Percentiles rank a stretch among this genome's conserved stretches.
Conservation (phyloP, 495 filamentous ascomycete species). For the Wilcoxina mikolae region DNA sequence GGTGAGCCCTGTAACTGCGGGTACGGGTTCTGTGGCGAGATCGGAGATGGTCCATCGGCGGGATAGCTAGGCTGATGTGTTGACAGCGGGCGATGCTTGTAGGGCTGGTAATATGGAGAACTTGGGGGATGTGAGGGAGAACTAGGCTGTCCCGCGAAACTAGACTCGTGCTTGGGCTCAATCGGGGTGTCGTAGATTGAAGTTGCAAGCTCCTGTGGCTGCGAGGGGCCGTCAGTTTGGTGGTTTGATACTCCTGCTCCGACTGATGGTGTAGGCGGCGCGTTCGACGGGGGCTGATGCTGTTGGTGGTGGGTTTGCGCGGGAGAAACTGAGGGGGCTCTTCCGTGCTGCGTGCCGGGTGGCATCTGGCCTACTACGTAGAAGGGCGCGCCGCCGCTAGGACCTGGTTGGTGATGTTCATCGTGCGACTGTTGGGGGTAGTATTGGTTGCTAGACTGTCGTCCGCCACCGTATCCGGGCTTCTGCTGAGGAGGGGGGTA, state of each 20-base stretch:
- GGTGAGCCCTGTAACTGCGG: not conserved
- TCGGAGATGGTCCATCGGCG: not conserved
- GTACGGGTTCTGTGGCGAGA: not conserved
- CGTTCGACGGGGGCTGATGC: slow-evolving; percentile 15
- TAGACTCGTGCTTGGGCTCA: not conserved
- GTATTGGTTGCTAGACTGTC: slow-evolving; percentile 21
- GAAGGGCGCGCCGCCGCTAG: slow-evolving; percentile 19
- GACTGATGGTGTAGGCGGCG: slow-evolving; percentile 4
- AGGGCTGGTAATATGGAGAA: slow-evolving; percentile 11
- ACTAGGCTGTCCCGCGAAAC: not conserved
- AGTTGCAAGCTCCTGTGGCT: slow-evolving; percentile 74
- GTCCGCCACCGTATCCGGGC: slow-evolving; percentile 13
- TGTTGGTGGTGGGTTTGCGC: slow-evolving; percentile 25
- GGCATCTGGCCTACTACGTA: slow-evolving; percentile 27
- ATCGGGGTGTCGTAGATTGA: slow-evolving; percentile 49
- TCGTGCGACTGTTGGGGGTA: slow-evolving; percentile 15
- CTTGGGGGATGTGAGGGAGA: not conserved
- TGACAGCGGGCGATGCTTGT: not conserved
- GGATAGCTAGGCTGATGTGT: not conserved
- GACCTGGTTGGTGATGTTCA: slow-evolving; percentile 11
- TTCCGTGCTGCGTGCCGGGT: slow-evolving; percentile 30
- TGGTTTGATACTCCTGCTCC: not conserved
- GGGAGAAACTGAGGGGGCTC: slow-evolving; percentile 30
- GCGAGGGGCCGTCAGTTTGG: slow-evolving; percentile 42
- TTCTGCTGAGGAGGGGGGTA: slow-evolving; percentile 33